A percentile compares a stretch with the other conserved stretches of the same genome.
phyloP scores from a whole-genome alignment of 176 grass and related monocot species.

The Alloteropsis semialata region DNA sequence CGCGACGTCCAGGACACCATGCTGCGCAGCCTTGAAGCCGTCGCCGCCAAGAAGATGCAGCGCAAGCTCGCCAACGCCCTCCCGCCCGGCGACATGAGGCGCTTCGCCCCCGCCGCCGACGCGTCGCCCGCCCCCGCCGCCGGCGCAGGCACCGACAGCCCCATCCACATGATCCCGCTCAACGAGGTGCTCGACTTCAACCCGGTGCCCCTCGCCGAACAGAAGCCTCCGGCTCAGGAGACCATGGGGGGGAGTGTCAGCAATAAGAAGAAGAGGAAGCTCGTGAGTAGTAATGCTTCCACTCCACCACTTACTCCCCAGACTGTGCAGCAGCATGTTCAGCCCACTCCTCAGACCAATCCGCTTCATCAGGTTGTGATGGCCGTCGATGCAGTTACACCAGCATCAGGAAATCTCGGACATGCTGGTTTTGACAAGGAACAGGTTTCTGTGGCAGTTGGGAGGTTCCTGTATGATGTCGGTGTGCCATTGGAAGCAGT shows the following conservation, averaged over 20 bases:
- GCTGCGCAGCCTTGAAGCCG: conserved; percentile 65
- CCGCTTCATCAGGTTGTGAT: conserved; percentile 28
- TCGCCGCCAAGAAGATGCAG: conserved; percentile 62
- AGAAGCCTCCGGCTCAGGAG: conserved; percentile 26
- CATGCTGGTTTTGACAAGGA: conserved; percentile 40
- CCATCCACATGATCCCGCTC: conserved; percentile 51
- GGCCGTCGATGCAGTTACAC: conserved; percentile 11
- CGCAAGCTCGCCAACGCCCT: conserved; percentile 42
- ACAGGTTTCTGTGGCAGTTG: conserved; percentile 62
- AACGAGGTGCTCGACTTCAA: conserved; percentile 50
- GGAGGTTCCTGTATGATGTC: conserved; percentile 71
- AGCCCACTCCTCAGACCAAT: conserved; percentile 7
- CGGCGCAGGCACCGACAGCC: not conserved
- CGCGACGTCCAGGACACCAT: conserved; percentile 66
- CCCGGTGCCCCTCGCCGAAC: conserved; percentile 15
- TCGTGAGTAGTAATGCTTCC: not conserved
- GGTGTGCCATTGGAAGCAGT: conserved; percentile 71
- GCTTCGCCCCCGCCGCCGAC: not conserved
- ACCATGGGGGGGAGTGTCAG: conserved; percentile 20
- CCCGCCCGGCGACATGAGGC: conserved; percentile 30
- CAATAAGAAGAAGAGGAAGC: conserved; percentile 46
- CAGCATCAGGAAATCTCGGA: not conserved
- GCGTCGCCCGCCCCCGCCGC: conserved; percentile 13
- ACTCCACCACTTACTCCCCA: conserved; percentile 2
- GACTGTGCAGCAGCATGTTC: not conserved